Conservation (phyloP, 371 early-diverging fungal species). For the Dichotomocladium elegans region DNA sequence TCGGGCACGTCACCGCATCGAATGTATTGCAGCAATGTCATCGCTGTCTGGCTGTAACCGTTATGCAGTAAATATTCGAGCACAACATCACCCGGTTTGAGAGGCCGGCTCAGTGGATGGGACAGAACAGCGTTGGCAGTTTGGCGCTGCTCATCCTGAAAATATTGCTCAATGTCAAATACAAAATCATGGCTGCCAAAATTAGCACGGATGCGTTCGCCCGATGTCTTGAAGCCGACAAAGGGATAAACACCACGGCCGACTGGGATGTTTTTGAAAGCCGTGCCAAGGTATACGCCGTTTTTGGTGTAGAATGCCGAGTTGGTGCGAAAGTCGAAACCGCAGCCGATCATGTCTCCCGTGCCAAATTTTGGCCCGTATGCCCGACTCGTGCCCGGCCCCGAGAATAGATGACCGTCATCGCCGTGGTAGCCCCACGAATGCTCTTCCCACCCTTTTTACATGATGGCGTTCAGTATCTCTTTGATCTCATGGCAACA, state of each 20-base stretch:
- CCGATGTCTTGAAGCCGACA: conserved; percentile 82
- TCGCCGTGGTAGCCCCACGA: conserved; percentile 90
- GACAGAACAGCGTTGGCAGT: background rate
- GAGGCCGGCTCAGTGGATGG: background rate
- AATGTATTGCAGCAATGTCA: background rate
- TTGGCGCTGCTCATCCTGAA: conserved; percentile 21
- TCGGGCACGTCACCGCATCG: background rate
- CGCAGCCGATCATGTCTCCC: conserved; percentile 90
- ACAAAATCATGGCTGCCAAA: conserved; percentile 67
- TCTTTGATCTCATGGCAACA: too few relatives aligned
- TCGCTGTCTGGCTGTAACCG: conserved; percentile 2
- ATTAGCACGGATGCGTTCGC: conserved; percentile 77
- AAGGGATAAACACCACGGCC: conserved; percentile 59
- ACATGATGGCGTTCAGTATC: too few relatives aligned
- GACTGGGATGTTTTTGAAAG: conserved; percentile 28
- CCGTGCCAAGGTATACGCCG: conserved; percentile 74
- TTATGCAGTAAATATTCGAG: conserved; percentile 4
- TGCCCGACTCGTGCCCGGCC: conserved; percentile 64
- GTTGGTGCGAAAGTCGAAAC: conserved; percentile 75
- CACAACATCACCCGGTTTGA: conserved; percentile 10
- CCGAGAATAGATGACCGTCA: conserved; percentile 78
- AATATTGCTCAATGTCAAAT: conserved; percentile 65
- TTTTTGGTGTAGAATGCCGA: conserved; percentile 89
- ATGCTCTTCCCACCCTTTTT: conserved; percentile 68
- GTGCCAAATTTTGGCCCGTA: conserved; percentile 89